Evolutionary conservation across 1,139 yeast species (phyloP).

Genomic region (Zhuliangozyma blackwelliae): DNA sequence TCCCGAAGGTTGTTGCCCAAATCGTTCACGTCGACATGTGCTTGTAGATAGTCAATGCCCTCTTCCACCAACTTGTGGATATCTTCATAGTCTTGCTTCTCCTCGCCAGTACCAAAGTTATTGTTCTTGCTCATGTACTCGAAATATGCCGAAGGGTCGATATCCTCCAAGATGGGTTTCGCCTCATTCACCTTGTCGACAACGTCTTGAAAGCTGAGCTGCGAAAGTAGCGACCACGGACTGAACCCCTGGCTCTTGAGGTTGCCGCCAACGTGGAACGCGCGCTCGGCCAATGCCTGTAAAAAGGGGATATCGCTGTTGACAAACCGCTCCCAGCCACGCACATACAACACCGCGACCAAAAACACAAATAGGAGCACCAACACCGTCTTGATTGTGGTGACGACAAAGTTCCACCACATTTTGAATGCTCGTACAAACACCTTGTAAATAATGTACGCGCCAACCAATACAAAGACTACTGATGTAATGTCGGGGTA

Average conservation of each 20-base stretch:
- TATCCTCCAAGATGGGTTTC: conserved; percentile 1
- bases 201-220: conserved; percentile 2
- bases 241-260: conserved; percentile 1
- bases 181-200: conserved; percentile 3
- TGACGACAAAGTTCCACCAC: conserved; percentile 24
- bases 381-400: conserved; percentile 16
- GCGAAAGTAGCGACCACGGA: conserved; percentile 1
- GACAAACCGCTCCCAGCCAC: conserved; percentile 17
- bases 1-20: conserved; percentile 10
- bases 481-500: conserved; percentile 25
- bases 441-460: conserved; percentile 21
- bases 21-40: conserved; percentile 11
- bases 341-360: conserved; percentile 13
- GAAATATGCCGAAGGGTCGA: conserved; percentile 13
- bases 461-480: conserved; percentile 14
- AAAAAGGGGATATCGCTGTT: conserved; percentile 16
- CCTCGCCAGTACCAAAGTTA: conserved; percentile 10
- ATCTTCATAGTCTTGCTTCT: conserved; percentile 10
- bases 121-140: conserved; percentile 18
- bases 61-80: conserved; percentile 15
- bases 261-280: conserved; percentile 1
- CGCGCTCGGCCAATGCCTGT: conserved; percentile 4
- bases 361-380: conserved; percentile 9
- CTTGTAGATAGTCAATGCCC: conserved; percentile 12
- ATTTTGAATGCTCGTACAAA: conserved; percentile 17